Percentiles rank a stretch among this genome's conserved stretches.
Conservation (phyloP, 345 rosid species). For the Pelargonium nanum region DNA sequence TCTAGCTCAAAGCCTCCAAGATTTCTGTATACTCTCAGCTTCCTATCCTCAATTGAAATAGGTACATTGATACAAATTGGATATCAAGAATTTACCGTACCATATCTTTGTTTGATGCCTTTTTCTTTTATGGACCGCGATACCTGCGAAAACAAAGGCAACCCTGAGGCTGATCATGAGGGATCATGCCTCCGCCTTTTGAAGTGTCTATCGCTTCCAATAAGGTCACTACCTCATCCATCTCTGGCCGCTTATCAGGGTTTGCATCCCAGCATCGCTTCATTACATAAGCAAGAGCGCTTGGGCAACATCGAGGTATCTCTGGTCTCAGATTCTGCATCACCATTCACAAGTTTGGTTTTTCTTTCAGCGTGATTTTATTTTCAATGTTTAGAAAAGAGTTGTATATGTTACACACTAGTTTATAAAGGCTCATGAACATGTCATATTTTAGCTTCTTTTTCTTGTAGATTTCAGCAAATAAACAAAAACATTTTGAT, state of each 20-base stretch:
- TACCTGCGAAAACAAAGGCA: constrained; percentile 70
- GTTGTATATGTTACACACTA: no score
- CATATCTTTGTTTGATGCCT: constrained; percentile 2
- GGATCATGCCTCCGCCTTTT: constrained; percentile 96
- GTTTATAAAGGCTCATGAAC: no score
- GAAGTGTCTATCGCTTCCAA: constrained; percentile 84
- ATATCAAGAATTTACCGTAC: constrained; percentile 9
- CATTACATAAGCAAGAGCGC: constrained; percentile 78
- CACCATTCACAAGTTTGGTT: constrained; percentile 7
- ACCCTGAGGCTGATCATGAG: constrained; percentile 68
- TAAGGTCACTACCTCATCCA: constrained; percentile 84
- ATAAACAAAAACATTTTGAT: no score
- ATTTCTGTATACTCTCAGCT: constrained; percentile 11
- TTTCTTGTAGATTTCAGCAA: no score
- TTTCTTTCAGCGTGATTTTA: no score
- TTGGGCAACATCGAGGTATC: constrained; percentile 97
- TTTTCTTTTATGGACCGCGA: constrained; percentile 55
- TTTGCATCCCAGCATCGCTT: constrained; percentile 97
- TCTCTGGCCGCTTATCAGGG: constrained; percentile 86
- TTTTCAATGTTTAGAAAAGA: no score
- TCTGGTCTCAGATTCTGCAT: constrained; percentile 86
- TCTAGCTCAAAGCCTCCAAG: constrained; percentile 13
- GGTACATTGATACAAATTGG: constrained; percentile 16
- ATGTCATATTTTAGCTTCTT: no score
- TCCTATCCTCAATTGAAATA: constrained; percentile 11